Conservation (phyloP, 345 rosid genomes). For the Melastoma malabathricum region DNA sequence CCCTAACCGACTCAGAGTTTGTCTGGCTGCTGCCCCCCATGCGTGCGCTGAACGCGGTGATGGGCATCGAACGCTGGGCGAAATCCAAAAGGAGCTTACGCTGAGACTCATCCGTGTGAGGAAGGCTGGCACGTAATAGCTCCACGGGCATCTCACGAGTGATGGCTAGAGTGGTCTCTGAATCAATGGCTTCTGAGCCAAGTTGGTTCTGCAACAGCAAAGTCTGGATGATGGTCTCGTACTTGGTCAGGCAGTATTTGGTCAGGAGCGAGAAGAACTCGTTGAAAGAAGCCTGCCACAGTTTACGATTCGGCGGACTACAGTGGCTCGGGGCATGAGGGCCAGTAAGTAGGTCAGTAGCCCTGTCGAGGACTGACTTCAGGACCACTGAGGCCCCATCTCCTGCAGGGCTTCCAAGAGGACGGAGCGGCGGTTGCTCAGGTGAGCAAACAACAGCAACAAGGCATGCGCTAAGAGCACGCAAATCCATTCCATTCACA, state of each 20-base stretch:
- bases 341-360: conserved; percentile 44
- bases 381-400: conserved; percentile 75
- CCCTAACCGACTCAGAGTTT: conserved; percentile 58
- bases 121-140: conserved; percentile 82
- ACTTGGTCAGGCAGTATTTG: conserved; percentile 80
- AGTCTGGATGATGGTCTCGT: conserved; percentile 60
- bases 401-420: conserved; percentile 79
- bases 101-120: conserved; percentile 76
- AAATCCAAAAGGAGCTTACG: conserved; percentile 57
- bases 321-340: conserved; percentile 29
- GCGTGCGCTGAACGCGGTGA: conserved; percentile 21
- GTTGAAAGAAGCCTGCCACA: conserved; percentile 95
- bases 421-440: conserved; percentile 96
- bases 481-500: conserved; percentile 69
- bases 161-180: conserved; percentile 38
- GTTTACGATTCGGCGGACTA: conserved; percentile 41
- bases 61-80: conserved; percentile 45
- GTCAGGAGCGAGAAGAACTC: conserved; percentile 79
- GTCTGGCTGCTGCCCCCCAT: conserved; percentile 29
- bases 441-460: conserved; percentile 95
- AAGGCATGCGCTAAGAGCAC: conserved; percentile 81
- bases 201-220: conserved; percentile 30
- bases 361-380: conserved; percentile 78
- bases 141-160: conserved; percentile 94
- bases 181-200: conserved; percentile 35